Evolutionary conservation across 371 early-diverging fungal species (phyloP).

Genomic region (Saksenaea vasiformis): DNA sequence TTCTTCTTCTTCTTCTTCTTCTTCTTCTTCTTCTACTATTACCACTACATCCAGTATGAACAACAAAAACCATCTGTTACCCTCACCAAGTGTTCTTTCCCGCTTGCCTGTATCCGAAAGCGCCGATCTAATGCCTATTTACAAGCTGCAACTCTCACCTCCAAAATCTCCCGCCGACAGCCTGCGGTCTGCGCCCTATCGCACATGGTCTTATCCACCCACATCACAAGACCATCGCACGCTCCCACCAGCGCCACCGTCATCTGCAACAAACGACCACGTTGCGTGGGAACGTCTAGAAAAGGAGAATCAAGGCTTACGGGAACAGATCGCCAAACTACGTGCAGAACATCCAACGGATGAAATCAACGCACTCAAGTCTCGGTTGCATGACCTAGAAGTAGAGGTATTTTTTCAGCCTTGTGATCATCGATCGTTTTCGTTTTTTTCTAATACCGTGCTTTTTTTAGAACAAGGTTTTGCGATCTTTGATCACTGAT

Average conservation of each 20-base stretch:
- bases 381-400: slow-evolving; percentile 32
- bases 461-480: slow-evolving; percentile 23
- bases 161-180: slow-evolving; percentile 7
- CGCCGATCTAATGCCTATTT: slow-evolving; percentile 15
- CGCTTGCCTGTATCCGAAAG: slow-evolving; percentile 17
- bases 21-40: slow-evolving; percentile 2
- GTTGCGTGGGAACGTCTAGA: slow-evolving; percentile 13
- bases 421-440: not conserved
- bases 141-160: slow-evolving; percentile 8
- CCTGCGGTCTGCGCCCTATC: slow-evolving; percentile 3
- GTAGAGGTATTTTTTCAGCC: slow-evolving; percentile 25
- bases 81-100: slow-evolving; percentile 18
- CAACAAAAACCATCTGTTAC: slow-evolving; percentile 4
- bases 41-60: not conserved
- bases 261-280: slow-evolving; percentile 5
- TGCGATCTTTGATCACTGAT: slow-evolving; percentile 24
- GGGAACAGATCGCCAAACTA: slow-evolving; percentile 14
- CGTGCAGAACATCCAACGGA: slow-evolving; percentile 2
- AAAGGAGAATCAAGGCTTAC: slow-evolving; percentile 16
- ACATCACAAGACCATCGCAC: slow-evolving; percentile 1
- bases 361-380: slow-evolving; percentile 14
- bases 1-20: slow-evolving; percentile 12
- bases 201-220: slow-evolving; percentile 10
- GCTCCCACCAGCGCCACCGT: not conserved
- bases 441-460: not conserved